A percentile compares a stretch with the other conserved stretches of the same genome.
These are phyloP conservation scores for Rosellinia necatrix DNA, from an alignment of 2,329 filamentous ascomycete genomes.

Conservation along the genomic window DNA sequence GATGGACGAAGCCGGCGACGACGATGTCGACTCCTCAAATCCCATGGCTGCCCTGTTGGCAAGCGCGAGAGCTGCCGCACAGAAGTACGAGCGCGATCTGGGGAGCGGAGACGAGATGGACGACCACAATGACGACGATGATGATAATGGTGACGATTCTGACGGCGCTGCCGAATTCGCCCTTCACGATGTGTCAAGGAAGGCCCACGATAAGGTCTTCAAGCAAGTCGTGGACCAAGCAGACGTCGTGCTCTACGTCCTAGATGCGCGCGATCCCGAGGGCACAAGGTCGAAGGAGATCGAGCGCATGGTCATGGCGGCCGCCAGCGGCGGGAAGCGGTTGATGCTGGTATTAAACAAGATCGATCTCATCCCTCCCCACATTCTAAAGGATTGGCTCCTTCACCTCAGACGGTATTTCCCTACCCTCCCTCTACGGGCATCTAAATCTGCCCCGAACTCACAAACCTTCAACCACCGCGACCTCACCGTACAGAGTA, in stretches of 20 bases:
- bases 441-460: constrained; percentile 80
- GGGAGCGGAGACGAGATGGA: constrained; percentile 65
- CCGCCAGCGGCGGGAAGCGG: constrained; percentile 79
- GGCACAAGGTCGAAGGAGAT: constrained; percentile 89
- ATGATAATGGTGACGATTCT: constrained; percentile 51
- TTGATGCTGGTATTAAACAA: constrained; percentile 94
- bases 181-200: constrained; percentile 69
- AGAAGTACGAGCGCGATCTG: constrained; percentile 71
- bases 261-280: constrained; percentile 89
- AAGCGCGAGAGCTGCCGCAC: constrained; percentile 78
- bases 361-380: constrained; percentile 85
- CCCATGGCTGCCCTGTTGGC: constrained; percentile 92
- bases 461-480: constrained; percentile 92
- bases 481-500: constrained; percentile 83
- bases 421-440: constrained; percentile 86
- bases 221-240: constrained; percentile 88
- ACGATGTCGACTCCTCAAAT: constrained; percentile 72
- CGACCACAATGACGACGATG: constrained; percentile 59
- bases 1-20: constrained; percentile 46
- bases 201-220: constrained; percentile 94
- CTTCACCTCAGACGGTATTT: constrained; percentile 84
- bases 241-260: constrained; percentile 89
- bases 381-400: constrained; percentile 84
- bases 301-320: constrained; percentile 89
- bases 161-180: constrained; percentile 56